These are phyloP conservation scores for Cajanus cajan DNA, from an alignment of 306 rosid species.

Conservation along the genomic window DNA sequence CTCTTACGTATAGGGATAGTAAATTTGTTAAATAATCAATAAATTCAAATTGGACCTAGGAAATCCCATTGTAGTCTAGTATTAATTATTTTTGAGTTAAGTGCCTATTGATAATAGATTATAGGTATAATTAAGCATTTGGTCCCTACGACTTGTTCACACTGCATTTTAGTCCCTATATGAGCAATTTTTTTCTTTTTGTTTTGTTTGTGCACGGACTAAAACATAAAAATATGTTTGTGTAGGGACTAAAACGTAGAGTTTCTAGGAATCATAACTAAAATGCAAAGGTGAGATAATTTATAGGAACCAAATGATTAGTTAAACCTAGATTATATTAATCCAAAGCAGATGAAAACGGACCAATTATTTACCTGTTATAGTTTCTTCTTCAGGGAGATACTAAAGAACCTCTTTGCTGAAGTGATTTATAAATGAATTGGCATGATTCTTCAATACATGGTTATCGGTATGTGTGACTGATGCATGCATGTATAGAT, in stretches of 20 bases:
- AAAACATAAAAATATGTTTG: too few species aligned
- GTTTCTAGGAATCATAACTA: too few species aligned
- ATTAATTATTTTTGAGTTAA: background rate
- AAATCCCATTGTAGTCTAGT: background rate
- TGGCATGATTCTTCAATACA: constrained; percentile 8
- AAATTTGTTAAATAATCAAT: background rate
- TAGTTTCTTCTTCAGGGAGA: background rate
- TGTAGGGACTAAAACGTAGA: too few species aligned
- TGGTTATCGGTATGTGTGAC: background rate
- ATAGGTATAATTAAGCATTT: background rate
- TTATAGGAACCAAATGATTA: too few species aligned
- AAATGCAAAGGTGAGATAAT: too few species aligned
- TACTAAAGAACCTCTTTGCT: constrained; percentile 5
- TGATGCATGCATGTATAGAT: background rate
- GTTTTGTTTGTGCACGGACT: too few species aligned
- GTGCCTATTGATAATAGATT: background rate
- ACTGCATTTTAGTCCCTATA: too few species aligned
- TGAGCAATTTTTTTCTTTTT: too few species aligned
- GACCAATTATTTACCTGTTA: background rate
- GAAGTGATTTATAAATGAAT: background rate
- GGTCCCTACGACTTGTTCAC: too few species aligned
- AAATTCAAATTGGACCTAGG: background rate
- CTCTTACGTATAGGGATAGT: background rate
- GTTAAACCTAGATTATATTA: background rate
- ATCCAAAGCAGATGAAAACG: background rate